Evolutionary conservation across 768 basidiomycete genomes (phyloP), one percentile per base, ranked within the genome.

Genomic region (Pleurotus tuoliensis): DNA sequence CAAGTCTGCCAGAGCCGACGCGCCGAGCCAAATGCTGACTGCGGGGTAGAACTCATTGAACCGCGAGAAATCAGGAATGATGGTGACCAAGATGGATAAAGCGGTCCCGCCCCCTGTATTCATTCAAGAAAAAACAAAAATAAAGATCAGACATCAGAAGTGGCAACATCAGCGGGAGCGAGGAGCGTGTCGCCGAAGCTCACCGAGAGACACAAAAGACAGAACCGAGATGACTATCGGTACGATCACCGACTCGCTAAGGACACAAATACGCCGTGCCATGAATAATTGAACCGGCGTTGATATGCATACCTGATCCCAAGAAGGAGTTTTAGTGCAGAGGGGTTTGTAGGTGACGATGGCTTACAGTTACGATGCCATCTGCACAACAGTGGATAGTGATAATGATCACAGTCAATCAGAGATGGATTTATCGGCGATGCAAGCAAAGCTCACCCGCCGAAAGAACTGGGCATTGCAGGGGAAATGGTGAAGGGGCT

Each of bases 211-310:
- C 13, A 27, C 39, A 4, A 58, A n/a, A 37, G 57, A 22, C 2
- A 58, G 24, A 6, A 53, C 4, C 20, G 18, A 16, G 9, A 58
- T 58, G 20, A 53, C 8, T 4, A 12, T 27, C 25, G 43, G 22
- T 1, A 54, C 15, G 39, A 45, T n/a, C 13, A 22, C 8, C 5
- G 50, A 45, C 11, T 53, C 39, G 3, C 25, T 30, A 3, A 58
- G 39, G 12, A 45, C 41, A 13, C 20, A 44, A 38, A 58, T 58
- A 6, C 57, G 38, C 51, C 57, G 53, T 3, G 57, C 57, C 13
- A 58, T 15, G 30, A 53, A 58, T 7, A 53, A n/a, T 37, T 58
- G 57, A 24, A 58, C 46, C 13, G 57, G 57, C 3, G 57, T 58
- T 12, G 57, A 58, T 25, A 58, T 46, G 8, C 45, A 27, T n/a